Percentiles rank a stretch among this genome's conserved stretches.
Evolutionary conservation across 2,329 filamentous ascomycete genomes (phyloP).

Genomic region (Sarocladium brachiariae): DNA sequence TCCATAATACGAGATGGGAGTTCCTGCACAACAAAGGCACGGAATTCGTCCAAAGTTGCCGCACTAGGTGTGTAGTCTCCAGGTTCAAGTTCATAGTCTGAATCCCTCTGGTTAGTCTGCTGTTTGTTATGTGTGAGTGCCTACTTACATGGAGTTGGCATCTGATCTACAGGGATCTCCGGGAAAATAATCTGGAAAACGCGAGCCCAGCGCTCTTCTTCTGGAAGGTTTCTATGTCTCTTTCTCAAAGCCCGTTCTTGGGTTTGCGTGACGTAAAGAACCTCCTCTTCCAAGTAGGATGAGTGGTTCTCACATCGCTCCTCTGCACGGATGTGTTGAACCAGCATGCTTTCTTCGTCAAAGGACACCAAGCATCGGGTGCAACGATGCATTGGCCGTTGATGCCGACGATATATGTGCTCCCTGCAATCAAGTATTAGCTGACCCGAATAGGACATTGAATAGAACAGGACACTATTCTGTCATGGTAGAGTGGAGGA

Average conservation of each 20-base stretch:
- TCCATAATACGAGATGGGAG: background rate
- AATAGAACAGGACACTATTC: too few species aligned
- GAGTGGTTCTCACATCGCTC: background rate
- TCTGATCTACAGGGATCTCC: background rate
- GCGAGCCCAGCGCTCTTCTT: background rate
- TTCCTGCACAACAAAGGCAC: background rate
- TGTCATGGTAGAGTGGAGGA: too few species aligned
- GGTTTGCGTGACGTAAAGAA: background rate
- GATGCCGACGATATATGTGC: background rate
- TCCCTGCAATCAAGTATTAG: too few species aligned
- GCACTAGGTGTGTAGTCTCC: background rate
- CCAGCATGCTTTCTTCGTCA: background rate
- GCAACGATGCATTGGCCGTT: background rate
- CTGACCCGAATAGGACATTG: too few species aligned
- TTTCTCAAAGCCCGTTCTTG: background rate
- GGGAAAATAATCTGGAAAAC: background rate
- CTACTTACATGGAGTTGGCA: background rate
- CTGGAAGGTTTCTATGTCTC: background rate
- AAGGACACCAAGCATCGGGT: background rate
- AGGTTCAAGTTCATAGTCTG: background rate
- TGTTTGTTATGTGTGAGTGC: background rate
- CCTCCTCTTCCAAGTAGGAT: background rate
- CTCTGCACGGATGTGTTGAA: background rate
- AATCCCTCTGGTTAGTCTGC: background rate
- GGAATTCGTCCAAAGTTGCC: background rate